Conservation (phyloP, 768 basidiomycete genomes). For the Auriscalpium orientale region DNA sequence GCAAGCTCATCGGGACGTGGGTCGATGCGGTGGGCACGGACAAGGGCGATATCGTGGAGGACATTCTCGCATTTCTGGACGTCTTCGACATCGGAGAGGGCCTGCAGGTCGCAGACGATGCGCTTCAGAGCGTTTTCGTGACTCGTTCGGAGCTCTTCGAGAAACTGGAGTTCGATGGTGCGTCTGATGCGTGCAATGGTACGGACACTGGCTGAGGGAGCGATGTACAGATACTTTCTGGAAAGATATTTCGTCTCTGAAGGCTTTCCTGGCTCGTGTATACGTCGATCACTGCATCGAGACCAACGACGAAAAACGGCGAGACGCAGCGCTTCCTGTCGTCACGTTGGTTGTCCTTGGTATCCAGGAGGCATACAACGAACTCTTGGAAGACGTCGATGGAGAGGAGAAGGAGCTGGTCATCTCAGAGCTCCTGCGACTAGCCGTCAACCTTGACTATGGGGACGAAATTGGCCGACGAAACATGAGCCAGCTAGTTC, state of each 20-base stretch:
- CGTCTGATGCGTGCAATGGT: constrained; percentile 13
- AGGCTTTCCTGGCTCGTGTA: constrained; percentile 73
- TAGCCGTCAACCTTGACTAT: constrained; percentile 81
- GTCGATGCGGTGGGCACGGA: constrained; percentile 47
- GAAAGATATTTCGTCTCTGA: constrained; percentile 61
- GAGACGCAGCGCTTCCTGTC: constrained; percentile 73
- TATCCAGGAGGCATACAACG: constrained; percentile 67
- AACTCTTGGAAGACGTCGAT: constrained; percentile 38
- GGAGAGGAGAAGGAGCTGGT: constrained; percentile 49
- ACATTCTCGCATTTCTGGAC: constrained; percentile 39
- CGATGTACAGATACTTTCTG: constrained; percentile 58
- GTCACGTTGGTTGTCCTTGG: constrained; percentile 75
- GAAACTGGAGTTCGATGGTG: constrained; percentile 62
- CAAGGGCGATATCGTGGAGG: constrained; percentile 29
- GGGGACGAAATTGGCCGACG: constrained; percentile 86
- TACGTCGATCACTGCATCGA: constrained; percentile 72
- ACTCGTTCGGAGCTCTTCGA: constrained; percentile 60
- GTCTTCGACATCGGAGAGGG: constrained; percentile 55
- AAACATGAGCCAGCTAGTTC: constrained; percentile 80
- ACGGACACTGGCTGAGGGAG: neutral
- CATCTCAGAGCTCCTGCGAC: constrained; percentile 71
- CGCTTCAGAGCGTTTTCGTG: constrained; percentile 64
- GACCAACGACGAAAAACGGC: constrained; percentile 49
- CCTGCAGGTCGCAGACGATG: constrained; percentile 58
- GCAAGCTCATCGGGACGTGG: constrained; percentile 68